Evolutionary conservation across 1,139 yeast genomes (phyloP), one percentile per base, ranked within the genome.

Genomic region (Sugiyamaella pinicola): DNA sequence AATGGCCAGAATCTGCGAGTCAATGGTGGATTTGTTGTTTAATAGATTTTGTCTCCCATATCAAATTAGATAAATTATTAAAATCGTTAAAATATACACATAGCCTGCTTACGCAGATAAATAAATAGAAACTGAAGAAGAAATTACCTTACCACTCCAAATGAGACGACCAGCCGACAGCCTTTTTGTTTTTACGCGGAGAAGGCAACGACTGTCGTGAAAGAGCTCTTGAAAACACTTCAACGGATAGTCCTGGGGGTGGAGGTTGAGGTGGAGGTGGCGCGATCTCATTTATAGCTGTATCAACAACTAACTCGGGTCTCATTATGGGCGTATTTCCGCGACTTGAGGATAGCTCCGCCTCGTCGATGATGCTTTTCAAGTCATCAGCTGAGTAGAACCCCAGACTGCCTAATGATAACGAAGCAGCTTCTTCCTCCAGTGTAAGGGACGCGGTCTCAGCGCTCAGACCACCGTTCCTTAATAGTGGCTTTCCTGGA

Each of bases 331-430:
- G 15, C 21, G 47, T 10, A 12, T 34, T 39, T 4, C 4, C 35
- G 17, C 35, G 35, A 13, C 19, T 45, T 1, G 43, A 31, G 8
- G 28, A 21, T 13, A 10, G 29, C 17, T 24, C 47, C 9, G 49
- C 26, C 26, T 37, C 41, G 8, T 35, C 41, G 34, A 44, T 35
- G 26, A 33, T 21, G 19, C 15, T 29, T 22, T 45, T 37, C 15
- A 61, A 55, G 29, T 57, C 61, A 5, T 58, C 56, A 3, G 64
- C 62, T 4, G 64, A 58, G 42, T 62, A 62, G 47, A 62, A 61
- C n/a, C 65, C 65, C 2, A 50, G 21, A 18, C 49, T 47, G 24
- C 28, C 40, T 4, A 18, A 8, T 7, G 29, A 45, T 1, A 42
- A 31, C 3, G 31, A 28, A 43, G 15, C 21, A 9, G 35, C 26